A percentile compares a stretch with the other conserved stretches of the same genome.
Conservation (phyloP, 208 protist species). For the Lotmaria passim region DNA sequence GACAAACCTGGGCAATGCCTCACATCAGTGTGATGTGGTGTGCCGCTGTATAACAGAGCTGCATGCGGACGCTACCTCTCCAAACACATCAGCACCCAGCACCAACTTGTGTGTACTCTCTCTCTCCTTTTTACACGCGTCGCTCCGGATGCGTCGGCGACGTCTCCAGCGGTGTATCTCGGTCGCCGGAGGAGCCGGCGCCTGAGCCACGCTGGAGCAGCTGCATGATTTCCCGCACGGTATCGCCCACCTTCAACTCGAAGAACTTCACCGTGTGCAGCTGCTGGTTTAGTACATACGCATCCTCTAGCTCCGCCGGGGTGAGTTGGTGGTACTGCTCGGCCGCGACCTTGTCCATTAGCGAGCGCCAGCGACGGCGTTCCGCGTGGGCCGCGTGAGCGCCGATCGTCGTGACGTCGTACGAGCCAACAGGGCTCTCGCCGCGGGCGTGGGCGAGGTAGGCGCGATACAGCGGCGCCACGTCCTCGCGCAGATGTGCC, state of each 20-base stretch:
- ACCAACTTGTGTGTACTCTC: not conserved
- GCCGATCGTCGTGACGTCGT: constrained; percentile 61
- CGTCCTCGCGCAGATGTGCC: constrained; percentile 42
- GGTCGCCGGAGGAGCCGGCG: constrained; percentile 47
- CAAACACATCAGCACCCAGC: too few species aligned
- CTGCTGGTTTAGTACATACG: constrained; percentile 70
- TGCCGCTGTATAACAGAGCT: too few species aligned
- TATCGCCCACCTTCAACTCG: constrained; percentile 87
- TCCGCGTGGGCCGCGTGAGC: constrained; percentile 46
- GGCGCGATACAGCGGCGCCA: constrained; percentile 57
- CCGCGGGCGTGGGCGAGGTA: constrained; percentile 70
- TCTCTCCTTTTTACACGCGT: constrained; percentile 45
- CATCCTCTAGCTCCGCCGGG: constrained; percentile 57
- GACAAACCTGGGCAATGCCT: too few species aligned
- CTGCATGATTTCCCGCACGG: constrained; percentile 77
- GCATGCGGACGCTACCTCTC: too few species aligned
- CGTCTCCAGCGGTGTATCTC: constrained; percentile 52
- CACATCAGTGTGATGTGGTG: too few species aligned
- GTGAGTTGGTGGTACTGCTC: constrained; percentile 82
- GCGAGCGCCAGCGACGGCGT: constrained; percentile 70
- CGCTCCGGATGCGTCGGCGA: constrained; percentile 83
- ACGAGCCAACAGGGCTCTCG: constrained; percentile 57
- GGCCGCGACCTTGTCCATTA: constrained; percentile 78
- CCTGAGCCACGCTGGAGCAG: constrained; percentile 61
- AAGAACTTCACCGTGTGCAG: constrained; percentile 90